Conservation (phyloP, 371 early-diverging fungal species). For the Chytridiales sp. region DNA sequence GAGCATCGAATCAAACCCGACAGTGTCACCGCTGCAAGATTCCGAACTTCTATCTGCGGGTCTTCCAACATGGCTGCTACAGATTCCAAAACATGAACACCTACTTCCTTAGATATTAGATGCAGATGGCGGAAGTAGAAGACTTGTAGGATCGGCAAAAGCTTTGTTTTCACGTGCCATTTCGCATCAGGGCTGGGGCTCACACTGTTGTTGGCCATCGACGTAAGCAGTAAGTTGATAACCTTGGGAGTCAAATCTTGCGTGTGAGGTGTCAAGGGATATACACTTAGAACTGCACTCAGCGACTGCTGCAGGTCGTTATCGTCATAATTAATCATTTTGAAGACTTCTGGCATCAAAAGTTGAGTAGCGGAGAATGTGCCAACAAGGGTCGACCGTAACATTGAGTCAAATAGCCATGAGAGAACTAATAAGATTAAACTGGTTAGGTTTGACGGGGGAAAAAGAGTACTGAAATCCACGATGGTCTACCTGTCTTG, state of each 20-base stretch:
- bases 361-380: conserved; percentile 53
- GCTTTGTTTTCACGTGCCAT: conserved; percentile 74
- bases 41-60: conserved; percentile 79
- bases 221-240: too few species aligned
- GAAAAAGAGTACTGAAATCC: too few species aligned
- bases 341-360: conserved; percentile 60
- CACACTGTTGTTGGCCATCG: too few species aligned
- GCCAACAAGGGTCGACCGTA: conserved; percentile 13
- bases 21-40: conserved; percentile 77
- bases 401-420: conserved; percentile 64
- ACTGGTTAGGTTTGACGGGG: neutral
- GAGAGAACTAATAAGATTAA: conserved; percentile 51
- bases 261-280: too few species aligned
- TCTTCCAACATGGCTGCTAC: conserved; percentile 68
- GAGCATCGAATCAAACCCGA: conserved; percentile 86
- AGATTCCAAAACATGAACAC: conserved; percentile 60
- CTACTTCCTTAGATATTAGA: conserved; percentile 51
- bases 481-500: conserved; percentile 65
- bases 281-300: too few species aligned
- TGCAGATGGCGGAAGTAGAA: conserved; percentile 76
- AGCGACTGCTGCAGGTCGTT: conserved; percentile 55
- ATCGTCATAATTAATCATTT: conserved; percentile 79
- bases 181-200: conserved; percentile 46
- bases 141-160: conserved; percentile 75
- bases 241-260: too few species aligned